phyloP scores from a whole-genome alignment of 2,329 filamentous ascomycete genomes.

The Talaromyces sp. region DNA sequence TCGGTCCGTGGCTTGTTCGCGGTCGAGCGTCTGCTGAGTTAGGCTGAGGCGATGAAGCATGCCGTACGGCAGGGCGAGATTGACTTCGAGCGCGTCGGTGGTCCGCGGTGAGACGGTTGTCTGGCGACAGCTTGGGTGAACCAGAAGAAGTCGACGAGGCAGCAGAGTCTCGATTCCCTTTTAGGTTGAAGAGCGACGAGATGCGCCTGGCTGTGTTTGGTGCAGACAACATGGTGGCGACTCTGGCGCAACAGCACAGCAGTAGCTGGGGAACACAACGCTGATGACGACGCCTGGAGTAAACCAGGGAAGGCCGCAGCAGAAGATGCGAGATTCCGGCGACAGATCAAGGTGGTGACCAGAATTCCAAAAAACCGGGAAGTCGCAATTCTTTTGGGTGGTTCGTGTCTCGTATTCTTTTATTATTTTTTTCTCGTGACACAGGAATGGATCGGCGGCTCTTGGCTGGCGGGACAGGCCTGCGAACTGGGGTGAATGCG shows the following conservation, averaged over 20 bases:
- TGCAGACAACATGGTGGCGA: conserved; percentile 31
- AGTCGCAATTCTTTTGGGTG: conserved; percentile 8
- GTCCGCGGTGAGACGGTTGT: conserved; percentile 14
- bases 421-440: background rate
- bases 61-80: conserved; percentile 26
- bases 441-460: conserved; percentile 14
- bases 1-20: conserved; percentile 18
- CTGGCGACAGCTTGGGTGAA: conserved; percentile 21
- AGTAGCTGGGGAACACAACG: background rate
- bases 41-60: conserved; percentile 28
- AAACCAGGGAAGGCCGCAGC: background rate
- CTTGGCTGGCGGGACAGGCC: background rate
- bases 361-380: conserved; percentile 1
- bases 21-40: conserved; percentile 23
- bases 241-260: background rate
- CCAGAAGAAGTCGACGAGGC: conserved; percentile 19
- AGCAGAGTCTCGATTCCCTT: conserved; percentile 28
- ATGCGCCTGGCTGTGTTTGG: conserved; percentile 42
- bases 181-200: conserved; percentile 41
- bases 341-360: background rate
- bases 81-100: conserved; percentile 20
- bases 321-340: background rate
- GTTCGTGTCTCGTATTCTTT: background rate
- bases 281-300: background rate
- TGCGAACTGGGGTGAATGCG: background rate